Conservation (phyloP, 2,329 filamentous ascomycete genomes). For the Phaeosphaeriaceae sp. region DNA sequence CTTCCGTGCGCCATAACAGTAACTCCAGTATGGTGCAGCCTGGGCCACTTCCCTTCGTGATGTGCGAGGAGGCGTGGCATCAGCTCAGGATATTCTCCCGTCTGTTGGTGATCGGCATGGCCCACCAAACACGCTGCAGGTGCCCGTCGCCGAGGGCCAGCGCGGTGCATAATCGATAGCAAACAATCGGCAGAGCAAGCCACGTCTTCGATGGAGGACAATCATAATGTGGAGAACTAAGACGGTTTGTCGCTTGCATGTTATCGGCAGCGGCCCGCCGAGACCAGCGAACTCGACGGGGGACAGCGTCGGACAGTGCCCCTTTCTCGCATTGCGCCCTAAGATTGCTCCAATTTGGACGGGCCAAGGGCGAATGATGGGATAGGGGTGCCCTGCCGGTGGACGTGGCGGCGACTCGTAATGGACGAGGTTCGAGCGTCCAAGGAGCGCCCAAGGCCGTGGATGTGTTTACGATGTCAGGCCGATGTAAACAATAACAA, state of each 20-base stretch:
- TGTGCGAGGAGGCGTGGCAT: background rate
- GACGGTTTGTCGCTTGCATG: conserved; percentile 21
- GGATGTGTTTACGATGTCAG: conserved; percentile 11
- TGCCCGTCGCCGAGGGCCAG: background rate
- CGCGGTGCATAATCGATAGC: conserved; percentile 2
- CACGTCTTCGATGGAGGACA: conserved; percentile 23
- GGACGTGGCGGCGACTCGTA: conserved; percentile 5
- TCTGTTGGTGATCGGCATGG: background rate
- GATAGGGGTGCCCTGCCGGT: conserved; percentile 16
- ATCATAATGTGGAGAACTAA: conserved; percentile 45
- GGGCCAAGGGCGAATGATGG: conserved; percentile 1
- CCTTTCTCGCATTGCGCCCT: conserved; percentile 31
- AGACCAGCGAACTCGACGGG: conserved; percentile 19
- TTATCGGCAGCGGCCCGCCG: conserved; percentile 26
- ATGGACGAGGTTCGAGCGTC: conserved; percentile 12
- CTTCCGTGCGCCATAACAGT: background rate
- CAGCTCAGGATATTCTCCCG: background rate
- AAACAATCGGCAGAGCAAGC: conserved; percentile 25
- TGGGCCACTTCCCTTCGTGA: background rate
- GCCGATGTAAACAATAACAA: background rate
- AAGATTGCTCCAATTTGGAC: conserved; percentile 29
- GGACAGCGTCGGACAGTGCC: conserved; percentile 13
- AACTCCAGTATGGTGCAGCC: background rate
- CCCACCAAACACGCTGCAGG: background rate
- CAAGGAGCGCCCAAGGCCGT: conserved; percentile 13